These are phyloP conservation scores for Xenoacremonium recifei DNA, from an alignment of 2,329 filamentous ascomycete species.

Conservation along the genomic window DNA sequence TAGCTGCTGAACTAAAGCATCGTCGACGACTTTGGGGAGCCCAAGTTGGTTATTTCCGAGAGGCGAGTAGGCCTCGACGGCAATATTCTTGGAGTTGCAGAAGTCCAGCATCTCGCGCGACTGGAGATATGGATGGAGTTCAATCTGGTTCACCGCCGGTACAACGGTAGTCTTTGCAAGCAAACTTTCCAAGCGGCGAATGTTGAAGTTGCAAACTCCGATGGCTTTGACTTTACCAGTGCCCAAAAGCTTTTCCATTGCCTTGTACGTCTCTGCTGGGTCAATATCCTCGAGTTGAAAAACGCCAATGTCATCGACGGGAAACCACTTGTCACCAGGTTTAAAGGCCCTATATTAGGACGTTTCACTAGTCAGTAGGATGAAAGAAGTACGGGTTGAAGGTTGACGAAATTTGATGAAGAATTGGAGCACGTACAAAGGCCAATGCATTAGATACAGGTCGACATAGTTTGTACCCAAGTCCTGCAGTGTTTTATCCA, in stretches of 20 bases:
- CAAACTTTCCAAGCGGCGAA: slow-evolving; percentile 8
- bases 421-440: neutral
- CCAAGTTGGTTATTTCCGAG: neutral
- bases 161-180: slow-evolving; percentile 7
- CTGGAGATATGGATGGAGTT: slow-evolving; percentile 15
- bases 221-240: slow-evolving; percentile 3
- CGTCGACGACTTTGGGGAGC: neutral
- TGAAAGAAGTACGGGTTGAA: neutral
- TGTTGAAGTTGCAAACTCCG: slow-evolving; percentile 15
- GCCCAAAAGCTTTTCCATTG: slow-evolving; percentile 5
- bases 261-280: neutral
- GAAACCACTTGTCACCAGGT: neutral
- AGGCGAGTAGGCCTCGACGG: slow-evolving; percentile 6
- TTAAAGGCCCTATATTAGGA: neutral
- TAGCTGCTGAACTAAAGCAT: slow-evolving; percentile 19
- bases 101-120: slow-evolving; percentile 6
- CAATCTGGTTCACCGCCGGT: slow-evolving; percentile 13
- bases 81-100: slow-evolving; percentile 5
- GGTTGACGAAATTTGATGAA: neutral
- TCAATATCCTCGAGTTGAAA: neutral
- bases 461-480: slow-evolving; percentile 1
- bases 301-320: neutral
- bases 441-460: too few species aligned
- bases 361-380: neutral
- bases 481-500: neutral